phyloP scores from a whole-genome alignment of 164 flowering plant genomes.

The Aristolochia contorta region DNA sequence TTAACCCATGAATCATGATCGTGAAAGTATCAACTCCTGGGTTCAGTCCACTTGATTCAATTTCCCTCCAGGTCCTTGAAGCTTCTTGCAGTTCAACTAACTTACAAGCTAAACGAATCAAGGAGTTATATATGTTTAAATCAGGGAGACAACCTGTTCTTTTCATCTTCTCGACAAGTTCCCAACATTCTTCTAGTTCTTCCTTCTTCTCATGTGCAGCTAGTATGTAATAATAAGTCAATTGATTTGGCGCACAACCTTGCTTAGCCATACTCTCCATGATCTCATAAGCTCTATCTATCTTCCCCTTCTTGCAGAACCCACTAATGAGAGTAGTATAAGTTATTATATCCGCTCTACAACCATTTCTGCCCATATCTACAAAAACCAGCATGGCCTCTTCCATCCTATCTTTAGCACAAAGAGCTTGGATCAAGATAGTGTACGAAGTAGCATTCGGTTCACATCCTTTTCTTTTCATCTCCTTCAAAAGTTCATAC shows the following conservation, averaged over 20 bases:
- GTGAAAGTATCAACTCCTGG: slow-evolving; percentile 67
- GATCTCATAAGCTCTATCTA: slow-evolving; percentile 52
- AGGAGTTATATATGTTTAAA: slow-evolving; percentile 44
- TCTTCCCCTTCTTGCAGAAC: slow-evolving; percentile 77
- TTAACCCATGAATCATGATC: slow-evolving; percentile 64
- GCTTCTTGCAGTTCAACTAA: slow-evolving; percentile 67
- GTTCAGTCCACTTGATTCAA: slow-evolving; percentile 51
- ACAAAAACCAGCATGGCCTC: slow-evolving; percentile 61
- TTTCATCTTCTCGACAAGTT: slow-evolving; percentile 51
- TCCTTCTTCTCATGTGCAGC: slow-evolving; percentile 86
- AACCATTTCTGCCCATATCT: slow-evolving; percentile 64
- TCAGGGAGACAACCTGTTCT: slow-evolving; percentile 54
- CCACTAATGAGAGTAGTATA: slow-evolving; percentile 80
- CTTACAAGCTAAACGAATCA: slow-evolving; percentile 70
- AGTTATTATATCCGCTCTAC: slow-evolving; percentile 74
- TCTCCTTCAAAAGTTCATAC: slow-evolving; percentile 56
- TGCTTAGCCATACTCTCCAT: slow-evolving; percentile 56
- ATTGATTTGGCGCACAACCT: slow-evolving; percentile 50
- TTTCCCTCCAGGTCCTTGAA: slow-evolving; percentile 55
- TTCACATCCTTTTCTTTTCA: slow-evolving; percentile 57
- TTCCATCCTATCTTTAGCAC: slow-evolving; percentile 57
- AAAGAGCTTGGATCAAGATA: slow-evolving; percentile 64
- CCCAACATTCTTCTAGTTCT: slow-evolving; percentile 69
- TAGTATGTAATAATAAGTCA: slow-evolving; percentile 58
- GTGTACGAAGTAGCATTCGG: slow-evolving; percentile 84